Evolutionary conservation across 2,329 filamentous ascomycete species (phyloP).

Genomic region (Graphilbum ipis-grandicollis): DNA sequence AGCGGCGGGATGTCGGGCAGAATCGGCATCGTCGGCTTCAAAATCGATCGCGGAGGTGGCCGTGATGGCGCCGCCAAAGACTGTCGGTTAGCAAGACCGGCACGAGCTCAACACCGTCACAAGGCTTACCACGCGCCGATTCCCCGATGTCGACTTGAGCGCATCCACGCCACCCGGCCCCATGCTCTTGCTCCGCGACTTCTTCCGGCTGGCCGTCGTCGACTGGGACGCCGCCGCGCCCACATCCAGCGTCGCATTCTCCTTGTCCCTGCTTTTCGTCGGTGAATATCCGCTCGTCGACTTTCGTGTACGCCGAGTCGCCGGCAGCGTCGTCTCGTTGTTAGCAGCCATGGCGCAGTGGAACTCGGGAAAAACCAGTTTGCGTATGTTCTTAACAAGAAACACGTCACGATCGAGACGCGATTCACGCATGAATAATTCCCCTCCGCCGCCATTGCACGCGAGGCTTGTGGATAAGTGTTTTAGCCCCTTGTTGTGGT

Average conservation of each 20-base stretch:
- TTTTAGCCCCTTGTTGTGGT: too few species aligned
- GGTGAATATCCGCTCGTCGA: constrained; percentile 48
- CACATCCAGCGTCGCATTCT: constrained; percentile 58
- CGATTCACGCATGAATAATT: too few species aligned
- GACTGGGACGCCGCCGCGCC: constrained; percentile 21
- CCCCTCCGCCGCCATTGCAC: constrained; percentile 5
- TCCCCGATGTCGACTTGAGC: constrained; percentile 56
- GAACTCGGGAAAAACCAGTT: too few species aligned
- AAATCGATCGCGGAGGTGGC: constrained; percentile 47
- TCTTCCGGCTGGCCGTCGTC: constrained; percentile 37
- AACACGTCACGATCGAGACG: too few species aligned
- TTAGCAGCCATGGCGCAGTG: constrained; percentile 18
- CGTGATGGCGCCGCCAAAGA: constrained; percentile 35
- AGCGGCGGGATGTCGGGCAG: constrained; percentile 48
- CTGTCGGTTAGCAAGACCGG: constrained; percentile 19
- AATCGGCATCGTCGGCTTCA: constrained; percentile 62
- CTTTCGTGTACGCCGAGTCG: constrained; percentile 45
- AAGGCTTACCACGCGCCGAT: constrained; percentile 56
- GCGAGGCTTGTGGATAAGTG: too few species aligned
- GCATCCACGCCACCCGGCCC: constrained; percentile 81
- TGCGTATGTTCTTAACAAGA: too few species aligned
- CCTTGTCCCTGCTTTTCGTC: constrained; percentile 46
- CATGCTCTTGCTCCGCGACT: constrained; percentile 87
- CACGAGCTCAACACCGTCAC: constrained; percentile 12
- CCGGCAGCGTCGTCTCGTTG: constrained; percentile 32